Evolutionary conservation across 2,329 filamentous ascomycete genomes (phyloP).

Genomic region (Colletotrichum orbiculare): DNA sequence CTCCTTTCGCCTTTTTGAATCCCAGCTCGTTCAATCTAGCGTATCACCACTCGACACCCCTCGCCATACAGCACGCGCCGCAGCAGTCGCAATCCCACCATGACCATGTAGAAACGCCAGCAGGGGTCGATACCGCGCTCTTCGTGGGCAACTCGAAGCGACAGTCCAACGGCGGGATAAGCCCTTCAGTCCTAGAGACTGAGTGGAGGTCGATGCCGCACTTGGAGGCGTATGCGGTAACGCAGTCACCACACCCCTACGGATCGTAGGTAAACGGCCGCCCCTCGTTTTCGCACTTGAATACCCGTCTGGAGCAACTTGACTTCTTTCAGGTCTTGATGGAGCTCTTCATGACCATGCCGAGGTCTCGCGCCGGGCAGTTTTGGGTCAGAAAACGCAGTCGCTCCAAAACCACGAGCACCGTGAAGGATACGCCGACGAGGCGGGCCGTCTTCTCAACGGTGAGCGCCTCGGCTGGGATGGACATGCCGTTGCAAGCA

Average conservation of each 20-base stretch:
- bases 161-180: constrained; percentile 37
- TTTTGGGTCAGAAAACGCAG: constrained; percentile 45
- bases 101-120: constrained; percentile 42
- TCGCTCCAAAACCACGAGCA: constrained; percentile 50
- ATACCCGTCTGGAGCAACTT: constrained; percentile 37
- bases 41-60: no score
- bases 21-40: no score
- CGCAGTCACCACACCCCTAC: constrained; percentile 43
- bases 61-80: background rate
- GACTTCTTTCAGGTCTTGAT: constrained; percentile 38
- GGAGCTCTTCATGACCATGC: constrained; percentile 51
- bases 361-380: constrained; percentile 50
- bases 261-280: constrained; percentile 38
- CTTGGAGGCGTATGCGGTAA: constrained; percentile 49
- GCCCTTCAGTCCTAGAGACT: constrained; percentile 40
- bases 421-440: constrained; percentile 50
- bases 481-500: no score
- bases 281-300: constrained; percentile 33
- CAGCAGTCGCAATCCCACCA: constrained; percentile 17
- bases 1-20: no score
- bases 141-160: constrained; percentile 41
- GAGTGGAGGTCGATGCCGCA: constrained; percentile 46
- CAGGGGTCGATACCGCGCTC: constrained; percentile 41
- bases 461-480: constrained; percentile 3
- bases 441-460: constrained; percentile 43